Evolutionary conservation across 805 yeast species (phyloP), one percentile per base, ranked within the genome.

Genomic region (Cyberlindnera americana): DNA sequence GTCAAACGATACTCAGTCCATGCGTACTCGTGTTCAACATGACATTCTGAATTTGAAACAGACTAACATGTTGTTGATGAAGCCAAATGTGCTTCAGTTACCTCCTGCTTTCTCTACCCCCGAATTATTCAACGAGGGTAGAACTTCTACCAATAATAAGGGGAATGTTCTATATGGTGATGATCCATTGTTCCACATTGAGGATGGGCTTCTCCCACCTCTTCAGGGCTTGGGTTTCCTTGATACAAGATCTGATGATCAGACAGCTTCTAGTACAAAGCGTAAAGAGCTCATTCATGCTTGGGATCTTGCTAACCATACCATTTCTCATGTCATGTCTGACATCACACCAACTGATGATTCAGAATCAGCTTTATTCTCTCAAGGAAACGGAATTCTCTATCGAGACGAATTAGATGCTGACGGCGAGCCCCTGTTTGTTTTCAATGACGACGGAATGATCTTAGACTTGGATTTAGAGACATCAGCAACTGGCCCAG

Each of bases 171-270:
- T 61, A 1, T 44, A 60, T 13, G 33, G 37, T n/a, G 74, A 70
- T 46, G 73, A 69, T 38, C 69, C 67, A 0, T 33, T 48, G 33
- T 70, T 69, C 48, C 54, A 57, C 41, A 59, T 67, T 21, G 57
- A 59, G 10, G 45, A 47, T 15, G 65, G 58, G 3, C 34, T 65
- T 6, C 42, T 63, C 4, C 64, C 65, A 12, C 32, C 57, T 4
- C 8, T 50, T 9, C 41, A 42, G 0, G 46, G 29, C 0, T 34
- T 56, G 19, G 54, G 49, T 16, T 51, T 55, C 40, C 40, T 50
- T 5, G 24, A 11, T 10, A 27, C 31, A 2, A 27, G 18, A 5
- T 15, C 10, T 12, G 34, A 32, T 14, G 27, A 27, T 7, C 24
- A 19, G 3, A 21, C 23, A 7, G 23, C n/a, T 15, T 17, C 11